Base-by-base conservation (phyloP, 352 stramenopile species). In the Phytophthora podocarpi region DNA sequence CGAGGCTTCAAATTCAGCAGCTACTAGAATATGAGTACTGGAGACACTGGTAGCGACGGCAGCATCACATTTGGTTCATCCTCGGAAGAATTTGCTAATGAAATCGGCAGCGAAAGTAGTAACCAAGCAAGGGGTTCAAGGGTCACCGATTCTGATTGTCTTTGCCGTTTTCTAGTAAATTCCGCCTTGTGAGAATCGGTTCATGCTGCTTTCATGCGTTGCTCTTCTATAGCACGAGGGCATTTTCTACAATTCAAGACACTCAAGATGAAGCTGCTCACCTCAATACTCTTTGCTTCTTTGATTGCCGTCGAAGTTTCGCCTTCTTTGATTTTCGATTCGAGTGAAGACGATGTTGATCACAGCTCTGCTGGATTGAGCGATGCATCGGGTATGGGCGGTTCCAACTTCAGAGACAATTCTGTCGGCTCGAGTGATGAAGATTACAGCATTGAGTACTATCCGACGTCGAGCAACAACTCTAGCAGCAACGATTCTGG, bases 221-320 rank as follows among this genome's bases (percentile, higher is more conserved):
- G n/a, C n/a, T n/a, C n/a, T n/a, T n/a, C n/a, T n/a, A n/a, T n/a
- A n/a, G n/a, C n/a, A n/a, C n/a, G n/a, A n/a, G n/a, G n/a, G n/a
- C n/a, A n/a, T n/a, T n/a, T n/a, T n/a, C n/a, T n/a, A n/a, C n/a
- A n/a, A n/a, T n/a, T n/a, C n/a, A n/a, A n/a, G 41, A 49, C n/a
- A 27, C 43, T 15, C 16, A 26, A 26, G 43, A 51, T 51, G 43
- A 51, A 51, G 26, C 27, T 50, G 24, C 9, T 50, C 27, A 18
- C 9, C 42, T 50, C 27, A n/a, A n/a, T n/a, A 4, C 24, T 50
- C 7, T 15, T 37, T 37, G 42, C n/a, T 32, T 20, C 16, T 24
- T 12, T 15, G 42, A 24, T 36, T 36, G 6, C 13, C 27, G 5
- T 7, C 13, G 40, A n/a, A n/a, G n/a, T n/a, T n/a, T n/a, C n/a